These are phyloP conservation scores for Trichosporon faecale DNA, from an alignment of 1,284 basidiomycete species.

Conservation along the genomic window DNA sequence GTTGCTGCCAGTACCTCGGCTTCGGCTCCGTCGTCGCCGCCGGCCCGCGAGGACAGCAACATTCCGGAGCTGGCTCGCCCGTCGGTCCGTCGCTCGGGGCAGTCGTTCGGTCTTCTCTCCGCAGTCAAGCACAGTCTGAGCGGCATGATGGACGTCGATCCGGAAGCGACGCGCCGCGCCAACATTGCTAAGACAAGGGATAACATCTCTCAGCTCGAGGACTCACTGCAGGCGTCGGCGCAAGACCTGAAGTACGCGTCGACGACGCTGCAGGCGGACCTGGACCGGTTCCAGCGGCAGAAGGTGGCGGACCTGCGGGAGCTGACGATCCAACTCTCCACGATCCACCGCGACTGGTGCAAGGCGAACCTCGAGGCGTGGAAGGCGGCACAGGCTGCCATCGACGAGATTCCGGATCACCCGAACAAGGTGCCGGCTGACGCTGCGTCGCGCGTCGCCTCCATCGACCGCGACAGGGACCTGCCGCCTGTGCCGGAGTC, in stretches of 20 bases:
- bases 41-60: not conserved
- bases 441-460: not conserved
- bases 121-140: conserved; percentile 92
- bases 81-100: conserved; percentile 21
- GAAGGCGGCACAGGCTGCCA: conserved; percentile 90
- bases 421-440: conserved; percentile 61
- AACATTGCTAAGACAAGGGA: conserved; percentile 92
- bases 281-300: conserved; percentile 97
- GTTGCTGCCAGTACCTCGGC: conserved; percentile 17
- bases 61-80: conserved; percentile 3
- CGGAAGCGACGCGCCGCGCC: conserved; percentile 88
- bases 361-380: conserved; percentile 94
- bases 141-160: conserved; percentile 98
- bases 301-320: conserved; percentile 94
- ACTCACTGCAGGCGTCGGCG: conserved; percentile 80
- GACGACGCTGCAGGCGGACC: conserved; percentile 91
- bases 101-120: conserved; percentile 79
- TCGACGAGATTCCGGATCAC: conserved; percentile 81
- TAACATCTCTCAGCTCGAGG: conserved; percentile 88
- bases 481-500: conserved; percentile 19
- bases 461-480: conserved; percentile 24
- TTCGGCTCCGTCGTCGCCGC: not conserved
- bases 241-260: conserved; percentile 94
- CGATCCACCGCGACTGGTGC: conserved; percentile 91
- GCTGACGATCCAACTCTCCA: conserved; percentile 85